A percentile compares a stretch with the other conserved stretches of the same genome.
Evolutionary conservation across 2,329 filamentous ascomycete genomes (phyloP).

Genomic region (Fusarium coffeatum): DNA sequence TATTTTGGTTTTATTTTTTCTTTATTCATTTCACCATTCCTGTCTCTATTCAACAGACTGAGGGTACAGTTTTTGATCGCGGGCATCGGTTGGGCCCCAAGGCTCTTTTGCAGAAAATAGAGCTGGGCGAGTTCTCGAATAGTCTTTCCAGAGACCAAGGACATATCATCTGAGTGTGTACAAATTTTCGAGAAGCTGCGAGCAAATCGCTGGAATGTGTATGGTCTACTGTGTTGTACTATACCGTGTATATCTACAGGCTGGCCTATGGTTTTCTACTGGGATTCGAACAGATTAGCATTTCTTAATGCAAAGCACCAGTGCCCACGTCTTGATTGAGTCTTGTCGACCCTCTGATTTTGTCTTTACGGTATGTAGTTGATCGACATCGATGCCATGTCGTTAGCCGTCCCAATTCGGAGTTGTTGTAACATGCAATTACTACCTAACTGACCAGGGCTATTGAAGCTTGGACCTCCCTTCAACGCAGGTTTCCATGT

Average conservation of each 20-base stretch:
- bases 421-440: conserved; percentile 6
- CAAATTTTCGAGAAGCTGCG: conserved; percentile 13
- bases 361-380: background rate
- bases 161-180: conserved; percentile 33
- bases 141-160: conserved; percentile 26
- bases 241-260: conserved; percentile 34
- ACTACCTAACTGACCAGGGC: background rate
- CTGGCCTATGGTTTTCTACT: conserved; percentile 3
- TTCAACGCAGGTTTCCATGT: conserved; percentile 27
- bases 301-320: conserved; percentile 4
- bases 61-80: conserved; percentile 25
- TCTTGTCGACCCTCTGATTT: background rate
- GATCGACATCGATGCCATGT: background rate
- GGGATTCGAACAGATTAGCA: conserved; percentile 6
- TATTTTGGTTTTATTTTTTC: conserved; percentile 22
- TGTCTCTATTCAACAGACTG: conserved; percentile 29
- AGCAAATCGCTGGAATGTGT: conserved; percentile 29
- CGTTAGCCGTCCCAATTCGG: conserved; percentile 3
- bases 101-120: conserved; percentile 20
- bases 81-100: background rate
- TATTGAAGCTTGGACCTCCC: conserved; percentile 29
- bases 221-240: conserved; percentile 22
- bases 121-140: conserved; percentile 26
- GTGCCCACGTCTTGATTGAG: background rate
- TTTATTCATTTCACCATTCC: conserved; percentile 24